phyloP scores from a whole-genome alignment of 441 rosid genomes.

The Biscutella laevigata region DNA sequence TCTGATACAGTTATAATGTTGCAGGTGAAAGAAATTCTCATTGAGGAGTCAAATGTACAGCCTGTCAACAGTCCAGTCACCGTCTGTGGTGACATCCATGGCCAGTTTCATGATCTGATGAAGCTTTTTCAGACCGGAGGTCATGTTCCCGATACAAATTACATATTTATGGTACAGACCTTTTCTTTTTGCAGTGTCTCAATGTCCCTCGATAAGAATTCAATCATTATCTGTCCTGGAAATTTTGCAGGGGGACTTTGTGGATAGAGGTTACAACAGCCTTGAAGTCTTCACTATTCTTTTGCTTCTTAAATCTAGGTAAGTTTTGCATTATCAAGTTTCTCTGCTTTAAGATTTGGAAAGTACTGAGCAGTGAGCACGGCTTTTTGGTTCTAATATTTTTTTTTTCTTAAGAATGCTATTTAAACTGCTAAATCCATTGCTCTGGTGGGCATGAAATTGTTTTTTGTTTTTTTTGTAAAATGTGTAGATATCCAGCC shows the following conservation, averaged over 20 bases:
- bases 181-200: not conserved
- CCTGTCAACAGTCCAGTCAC: conserved; percentile 99
- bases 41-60: conserved; percentile 97
- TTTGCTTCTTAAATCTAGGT: conserved; percentile 99
- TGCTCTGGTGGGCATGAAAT: not conserved
- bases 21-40: conserved; percentile 91
- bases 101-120: conserved; percentile 98
- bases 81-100: too few species aligned
- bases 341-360: not conserved
- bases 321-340: not conserved
- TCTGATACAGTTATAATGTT: not conserved
- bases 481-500: conserved; percentile 73
- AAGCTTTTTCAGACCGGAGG: conserved; percentile 98
- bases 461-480: not conserved
- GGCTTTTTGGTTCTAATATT: too few species aligned
- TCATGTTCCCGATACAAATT: conserved; percentile 96
- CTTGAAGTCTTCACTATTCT: conserved; percentile 98
- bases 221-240: conserved; percentile 5
- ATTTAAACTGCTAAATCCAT: not conserved
- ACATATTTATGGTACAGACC: conserved; percentile 79
- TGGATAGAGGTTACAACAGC: conserved; percentile 97
- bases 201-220: not conserved
- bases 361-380: too few species aligned
- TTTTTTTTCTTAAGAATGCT: not conserved
- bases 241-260: conserved; percentile 79